Percentiles rank a stretch among this genome's conserved stretches.
Conservation (phyloP, 305 asterid species). For the Fraxinus baroniana region DNA sequence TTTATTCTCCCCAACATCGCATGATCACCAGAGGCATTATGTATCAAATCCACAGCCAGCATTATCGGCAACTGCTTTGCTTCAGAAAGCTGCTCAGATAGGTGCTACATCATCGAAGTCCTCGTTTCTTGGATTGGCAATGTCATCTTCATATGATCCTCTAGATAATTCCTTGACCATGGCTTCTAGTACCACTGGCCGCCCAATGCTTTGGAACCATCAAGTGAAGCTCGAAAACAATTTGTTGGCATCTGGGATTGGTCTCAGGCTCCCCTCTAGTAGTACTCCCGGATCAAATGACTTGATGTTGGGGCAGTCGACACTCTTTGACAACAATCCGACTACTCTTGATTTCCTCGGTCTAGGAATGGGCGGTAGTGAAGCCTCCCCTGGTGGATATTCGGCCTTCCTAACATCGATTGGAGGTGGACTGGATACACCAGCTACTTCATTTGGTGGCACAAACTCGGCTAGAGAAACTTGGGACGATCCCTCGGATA, state of each 20-base stretch:
- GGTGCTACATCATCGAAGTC: constrained; percentile 56
- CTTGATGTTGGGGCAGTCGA: constrained; percentile 40
- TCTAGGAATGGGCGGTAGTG: constrained; percentile 40
- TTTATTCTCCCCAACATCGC: constrained; percentile 42
- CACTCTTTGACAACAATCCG: constrained; percentile 38
- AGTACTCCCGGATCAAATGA: constrained; percentile 36
- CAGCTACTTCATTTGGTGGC: constrained; percentile 19
- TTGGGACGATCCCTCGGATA: constrained; percentile 44
- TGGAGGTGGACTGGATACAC: constrained; percentile 26
- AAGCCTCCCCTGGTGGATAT: constrained; percentile 30
- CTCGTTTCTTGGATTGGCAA: constrained; percentile 47
- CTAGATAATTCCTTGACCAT: constrained; percentile 16
- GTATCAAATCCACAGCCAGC: constrained; percentile 47
- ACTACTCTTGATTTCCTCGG: constrained; percentile 67
- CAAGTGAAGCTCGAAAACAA: constrained; percentile 40
- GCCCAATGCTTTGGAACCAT: constrained; percentile 21
- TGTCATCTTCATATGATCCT: constrained; percentile 20
- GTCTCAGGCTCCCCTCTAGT: constrained; percentile 32
- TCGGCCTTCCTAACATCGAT: constrained; percentile 48
- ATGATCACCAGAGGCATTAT: constrained; percentile 38
- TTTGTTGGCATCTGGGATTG: constrained; percentile 38
- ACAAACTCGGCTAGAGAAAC: constrained; percentile 16
- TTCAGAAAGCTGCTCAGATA: constrained; percentile 88
- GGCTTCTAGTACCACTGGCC: constrained; percentile 17
- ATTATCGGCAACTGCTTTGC: constrained; percentile 81